A percentile compares a stretch with the other conserved stretches of the same genome.
phyloP scores from a whole-genome alignment of 305 asterid species.

The Fraxinus baroniana region DNA sequence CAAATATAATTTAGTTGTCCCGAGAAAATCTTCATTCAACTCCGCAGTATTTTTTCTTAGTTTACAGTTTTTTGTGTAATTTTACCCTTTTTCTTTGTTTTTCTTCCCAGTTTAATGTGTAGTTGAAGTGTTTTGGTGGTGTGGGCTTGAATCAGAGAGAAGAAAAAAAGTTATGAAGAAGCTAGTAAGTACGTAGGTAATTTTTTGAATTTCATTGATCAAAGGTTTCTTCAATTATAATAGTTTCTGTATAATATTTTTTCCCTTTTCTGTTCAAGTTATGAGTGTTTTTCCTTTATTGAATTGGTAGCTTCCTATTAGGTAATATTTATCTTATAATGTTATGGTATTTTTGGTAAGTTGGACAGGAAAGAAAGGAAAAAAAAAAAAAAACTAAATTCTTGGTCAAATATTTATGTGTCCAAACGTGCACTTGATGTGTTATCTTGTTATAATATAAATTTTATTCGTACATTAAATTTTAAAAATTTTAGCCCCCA shows the following conservation, averaged over 20 bases:
- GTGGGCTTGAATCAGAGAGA: conserved; percentile 20
- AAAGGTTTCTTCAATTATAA: neutral
- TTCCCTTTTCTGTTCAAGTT: neutral
- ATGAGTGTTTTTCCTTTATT: neutral
- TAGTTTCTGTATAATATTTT: neutral
- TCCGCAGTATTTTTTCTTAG: neutral
- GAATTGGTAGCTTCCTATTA: neutral
- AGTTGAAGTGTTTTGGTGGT: conserved; percentile 32
- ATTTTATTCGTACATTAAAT: too few relatives aligned
- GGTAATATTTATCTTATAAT: neutral
- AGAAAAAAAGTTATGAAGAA: conserved; percentile 36
- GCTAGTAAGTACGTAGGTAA: conserved; percentile 55
- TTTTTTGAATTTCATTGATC: conserved; percentile 1
- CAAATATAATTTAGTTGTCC: neutral
- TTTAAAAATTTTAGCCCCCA: too few relatives aligned
- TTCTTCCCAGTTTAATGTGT: conserved; percentile 25
- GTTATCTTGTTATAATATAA: neutral
- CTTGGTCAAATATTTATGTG: neutral
- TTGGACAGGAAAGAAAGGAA: neutral
- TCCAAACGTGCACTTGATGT: neutral
- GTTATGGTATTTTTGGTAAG: neutral
- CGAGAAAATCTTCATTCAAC: neutral
- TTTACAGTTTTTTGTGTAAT: conserved; percentile 28
- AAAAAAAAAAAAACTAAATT: neutral
- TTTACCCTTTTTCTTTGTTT: conserved; percentile 24